phyloP scores from a whole-genome alignment of 75 land plant species.

The Pinus tabuliformis region DNA sequence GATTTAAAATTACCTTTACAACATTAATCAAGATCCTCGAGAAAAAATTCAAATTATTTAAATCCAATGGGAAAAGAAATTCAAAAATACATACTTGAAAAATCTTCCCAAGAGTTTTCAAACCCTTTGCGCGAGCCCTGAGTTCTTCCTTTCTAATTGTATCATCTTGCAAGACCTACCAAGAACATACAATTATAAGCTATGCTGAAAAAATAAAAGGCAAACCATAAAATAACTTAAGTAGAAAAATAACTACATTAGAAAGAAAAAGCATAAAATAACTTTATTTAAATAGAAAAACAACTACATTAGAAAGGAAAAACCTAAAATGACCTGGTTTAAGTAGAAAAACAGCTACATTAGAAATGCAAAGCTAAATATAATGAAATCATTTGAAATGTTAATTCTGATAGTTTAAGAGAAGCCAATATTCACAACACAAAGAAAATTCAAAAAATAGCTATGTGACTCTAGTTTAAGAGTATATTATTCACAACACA shows the following conservation, averaged over 20 bases:
- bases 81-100: conserved; percentile 42
- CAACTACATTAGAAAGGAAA: neutral
- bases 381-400: neutral
- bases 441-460: too few species aligned
- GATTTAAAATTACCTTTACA: neutral
- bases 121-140: conserved; percentile 51
- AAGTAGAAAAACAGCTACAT: neutral
- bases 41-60: neutral
- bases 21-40: neutral
- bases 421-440: neutral
- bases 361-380: neutral
- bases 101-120: conserved; percentile 55
- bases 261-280: neutral
- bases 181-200: neutral
- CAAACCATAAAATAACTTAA: neutral
- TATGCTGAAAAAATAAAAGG: neutral
- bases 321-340: neutral
- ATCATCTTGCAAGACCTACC: conserved; percentile 59
- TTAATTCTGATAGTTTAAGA: neutral
- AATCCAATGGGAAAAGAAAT: neutral
- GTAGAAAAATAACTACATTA: neutral
- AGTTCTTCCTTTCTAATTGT: conserved; percentile 59
- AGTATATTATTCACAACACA: too few species aligned
- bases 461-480: too few species aligned
- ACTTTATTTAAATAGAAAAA: neutral